These are phyloP conservation scores for Sonneratia caseolaris DNA, from an alignment of 345 rosid genomes.

Conservation along the genomic window DNA sequence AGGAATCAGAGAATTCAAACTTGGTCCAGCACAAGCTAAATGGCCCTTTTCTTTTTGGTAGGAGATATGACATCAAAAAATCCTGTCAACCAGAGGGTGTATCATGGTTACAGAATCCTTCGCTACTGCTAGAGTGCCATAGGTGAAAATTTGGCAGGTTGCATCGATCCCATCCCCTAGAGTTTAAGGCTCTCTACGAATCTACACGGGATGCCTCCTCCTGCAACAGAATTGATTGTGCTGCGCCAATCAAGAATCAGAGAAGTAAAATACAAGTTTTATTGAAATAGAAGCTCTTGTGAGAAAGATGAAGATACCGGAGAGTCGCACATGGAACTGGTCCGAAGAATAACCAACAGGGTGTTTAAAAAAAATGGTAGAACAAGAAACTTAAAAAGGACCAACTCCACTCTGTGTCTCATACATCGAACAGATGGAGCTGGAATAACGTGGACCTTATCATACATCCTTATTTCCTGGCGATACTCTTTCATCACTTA, in stretches of 20 bases:
- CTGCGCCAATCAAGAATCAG: neutral
- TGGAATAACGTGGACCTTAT: neutral
- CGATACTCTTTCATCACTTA: no score
- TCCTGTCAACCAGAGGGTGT: neutral
- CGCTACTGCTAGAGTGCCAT: neutral
- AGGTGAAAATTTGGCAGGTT: neutral
- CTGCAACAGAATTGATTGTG: neutral
- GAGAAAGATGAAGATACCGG: neutral
- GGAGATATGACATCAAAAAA: neutral
- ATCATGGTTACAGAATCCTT: neutral
- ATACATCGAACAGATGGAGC: no score
- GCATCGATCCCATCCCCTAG: neutral
- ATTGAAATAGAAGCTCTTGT: neutral
- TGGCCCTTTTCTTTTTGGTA: neutral
- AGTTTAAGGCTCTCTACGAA: neutral
- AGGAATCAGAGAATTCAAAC: no score
- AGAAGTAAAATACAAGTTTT: neutral
- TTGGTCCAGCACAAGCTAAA: neutral
- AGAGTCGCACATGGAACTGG: neutral
- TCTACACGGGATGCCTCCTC: slow-evolving; percentile 6
- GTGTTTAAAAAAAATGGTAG: neutral
- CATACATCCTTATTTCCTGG: no score
- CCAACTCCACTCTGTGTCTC: neutral
- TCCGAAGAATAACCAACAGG: neutral
- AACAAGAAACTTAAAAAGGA: neutral